phyloP scores from a whole-genome alignment of 139 green algal genomes.

The Trebouxia sp. region DNA sequence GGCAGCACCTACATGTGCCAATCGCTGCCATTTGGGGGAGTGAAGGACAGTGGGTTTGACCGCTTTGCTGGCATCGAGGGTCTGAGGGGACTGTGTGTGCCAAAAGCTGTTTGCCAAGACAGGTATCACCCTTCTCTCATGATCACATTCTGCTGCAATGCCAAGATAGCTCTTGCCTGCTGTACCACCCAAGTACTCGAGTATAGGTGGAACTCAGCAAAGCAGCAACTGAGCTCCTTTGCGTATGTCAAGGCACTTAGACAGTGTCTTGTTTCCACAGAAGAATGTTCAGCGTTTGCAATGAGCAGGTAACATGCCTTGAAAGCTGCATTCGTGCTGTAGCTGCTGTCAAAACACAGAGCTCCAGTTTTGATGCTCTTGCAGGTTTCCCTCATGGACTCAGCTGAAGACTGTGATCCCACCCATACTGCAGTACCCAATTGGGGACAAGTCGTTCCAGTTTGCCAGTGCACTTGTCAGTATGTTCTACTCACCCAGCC shows the following conservation, averaged over 20 bases:
- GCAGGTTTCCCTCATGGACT: slow-evolving; percentile 51
- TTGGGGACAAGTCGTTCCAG: slow-evolving; percentile 56
- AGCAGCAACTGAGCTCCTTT: too few relatives aligned
- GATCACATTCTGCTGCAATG: too few relatives aligned
- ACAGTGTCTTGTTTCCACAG: too few relatives aligned
- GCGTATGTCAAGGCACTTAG: too few relatives aligned
- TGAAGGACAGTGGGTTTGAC: slow-evolving; percentile 96
- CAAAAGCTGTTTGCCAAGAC: slow-evolving; percentile 88
- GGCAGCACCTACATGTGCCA: slow-evolving; percentile 97
- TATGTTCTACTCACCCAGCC: slow-evolving; percentile 86
- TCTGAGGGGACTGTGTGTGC: slow-evolving; percentile 85
- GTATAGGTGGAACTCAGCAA: too few relatives aligned
- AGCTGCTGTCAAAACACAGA: too few relatives aligned
- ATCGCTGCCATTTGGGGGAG: slow-evolving; percentile 96
- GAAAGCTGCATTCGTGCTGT: too few relatives aligned
- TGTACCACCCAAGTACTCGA: too few relatives aligned
- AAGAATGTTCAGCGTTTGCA: too few relatives aligned
- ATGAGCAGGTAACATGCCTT: too few relatives aligned
- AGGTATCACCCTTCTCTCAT: slow-evolving; percentile 30
- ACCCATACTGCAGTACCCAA: slow-evolving; percentile 82
- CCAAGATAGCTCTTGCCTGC: too few relatives aligned
- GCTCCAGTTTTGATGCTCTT: not conserved
- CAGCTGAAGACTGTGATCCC: slow-evolving; percentile 91
- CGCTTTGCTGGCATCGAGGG: slow-evolving; percentile 95
- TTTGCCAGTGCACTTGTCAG: slow-evolving; percentile 79